Percentiles rank a stretch among this genome's conserved stretches.
phyloP scores from a whole-genome alignment of 495 filamentous ascomycete genomes.

The Penicillium riverlandense region DNA sequence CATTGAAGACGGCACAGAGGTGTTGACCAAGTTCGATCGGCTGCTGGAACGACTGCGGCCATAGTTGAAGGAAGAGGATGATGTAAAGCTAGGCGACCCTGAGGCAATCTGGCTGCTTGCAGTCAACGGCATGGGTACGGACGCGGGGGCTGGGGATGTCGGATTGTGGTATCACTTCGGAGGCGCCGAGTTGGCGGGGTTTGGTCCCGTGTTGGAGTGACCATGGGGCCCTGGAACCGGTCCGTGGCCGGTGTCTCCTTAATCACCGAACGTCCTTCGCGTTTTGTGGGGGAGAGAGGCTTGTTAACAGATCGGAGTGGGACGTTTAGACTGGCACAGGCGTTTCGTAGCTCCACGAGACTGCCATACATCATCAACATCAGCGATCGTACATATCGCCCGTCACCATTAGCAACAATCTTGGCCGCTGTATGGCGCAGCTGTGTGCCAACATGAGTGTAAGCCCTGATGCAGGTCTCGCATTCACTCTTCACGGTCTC shows the following conservation, averaged over 20 bases:
- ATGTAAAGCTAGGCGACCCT: slow-evolving; percentile 28
- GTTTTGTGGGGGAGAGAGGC: slow-evolving; percentile 16
- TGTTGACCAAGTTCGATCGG: slow-evolving; percentile 39
- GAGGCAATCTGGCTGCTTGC: slow-evolving; percentile 18
- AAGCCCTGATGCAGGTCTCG: slow-evolving; percentile 66
- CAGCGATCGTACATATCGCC: slow-evolving; percentile 71
- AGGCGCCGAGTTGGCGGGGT: slow-evolving; percentile 40
- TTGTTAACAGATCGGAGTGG: slow-evolving; percentile 16
- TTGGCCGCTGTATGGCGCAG: slow-evolving; percentile 62
- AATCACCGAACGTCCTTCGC: neutral
- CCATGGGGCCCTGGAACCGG: slow-evolving; percentile 39
- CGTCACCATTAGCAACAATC: slow-evolving; percentile 67
- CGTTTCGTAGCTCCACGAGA: slow-evolving; percentile 64
- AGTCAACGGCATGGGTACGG: slow-evolving; percentile 17
- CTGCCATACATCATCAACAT: slow-evolving; percentile 77
- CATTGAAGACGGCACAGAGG: slow-evolving; percentile 38
- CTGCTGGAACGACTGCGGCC: slow-evolving; percentile 47
- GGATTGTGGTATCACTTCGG: slow-evolving; percentile 56
- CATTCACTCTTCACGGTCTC: slow-evolving; percentile 58
- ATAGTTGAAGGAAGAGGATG: slow-evolving; percentile 24
- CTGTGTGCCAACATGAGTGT: slow-evolving; percentile 65
- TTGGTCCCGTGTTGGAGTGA: slow-evolving; percentile 56
- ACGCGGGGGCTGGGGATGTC: slow-evolving; percentile 42
- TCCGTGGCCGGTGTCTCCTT: slow-evolving; percentile 17
- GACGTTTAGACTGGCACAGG: slow-evolving; percentile 36